A percentile compares a stretch with the other conserved stretches of the same genome.
phyloP scores from a whole-genome alignment of 371 early-diverging fungal genomes.

The Rhizopus microsporus region DNA sequence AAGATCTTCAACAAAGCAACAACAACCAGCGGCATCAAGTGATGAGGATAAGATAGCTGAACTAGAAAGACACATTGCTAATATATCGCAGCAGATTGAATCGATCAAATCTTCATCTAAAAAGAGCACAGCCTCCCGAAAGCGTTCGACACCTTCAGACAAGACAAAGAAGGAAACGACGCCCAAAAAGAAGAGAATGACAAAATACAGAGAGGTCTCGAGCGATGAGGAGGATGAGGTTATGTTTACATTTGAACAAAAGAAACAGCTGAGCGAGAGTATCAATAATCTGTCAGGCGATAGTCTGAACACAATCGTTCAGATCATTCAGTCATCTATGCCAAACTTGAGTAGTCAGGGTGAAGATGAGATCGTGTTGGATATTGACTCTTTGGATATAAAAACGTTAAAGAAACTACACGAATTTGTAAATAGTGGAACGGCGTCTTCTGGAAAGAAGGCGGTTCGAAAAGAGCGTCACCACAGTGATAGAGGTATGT shows the following conservation, averaged over 20 bases:
- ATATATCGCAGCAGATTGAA: constrained; percentile 61
- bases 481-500: background rate
- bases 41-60: constrained; percentile 59
- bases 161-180: constrained; percentile 14
- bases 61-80: constrained; percentile 62
- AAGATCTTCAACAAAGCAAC: background rate
- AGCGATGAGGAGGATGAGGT: constrained; percentile 20
- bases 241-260: constrained; percentile 84
- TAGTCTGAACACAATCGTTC: constrained; percentile 72
- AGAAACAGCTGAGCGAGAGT: constrained; percentile 78
- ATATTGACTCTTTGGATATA: constrained; percentile 86
- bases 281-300: constrained; percentile 81
- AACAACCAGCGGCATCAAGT: background rate
- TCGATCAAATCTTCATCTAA: constrained; percentile 59
- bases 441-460: too few species aligned
- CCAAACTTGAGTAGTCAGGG: constrained; percentile 68
- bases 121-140: constrained; percentile 20
- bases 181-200: constrained; percentile 4
- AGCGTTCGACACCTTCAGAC: constrained; percentile 9
- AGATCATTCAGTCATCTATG: constrained; percentile 84
- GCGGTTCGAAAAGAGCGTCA: background rate
- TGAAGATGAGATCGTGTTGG: constrained; percentile 92
- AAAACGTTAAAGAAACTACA: constrained; percentile 80
- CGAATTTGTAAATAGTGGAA: constrained; percentile 69
- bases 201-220: constrained; percentile 2